These are phyloP conservation scores for Scutellaria galericulata DNA, from an alignment of 257 asterid species.

Conservation along the genomic window DNA sequence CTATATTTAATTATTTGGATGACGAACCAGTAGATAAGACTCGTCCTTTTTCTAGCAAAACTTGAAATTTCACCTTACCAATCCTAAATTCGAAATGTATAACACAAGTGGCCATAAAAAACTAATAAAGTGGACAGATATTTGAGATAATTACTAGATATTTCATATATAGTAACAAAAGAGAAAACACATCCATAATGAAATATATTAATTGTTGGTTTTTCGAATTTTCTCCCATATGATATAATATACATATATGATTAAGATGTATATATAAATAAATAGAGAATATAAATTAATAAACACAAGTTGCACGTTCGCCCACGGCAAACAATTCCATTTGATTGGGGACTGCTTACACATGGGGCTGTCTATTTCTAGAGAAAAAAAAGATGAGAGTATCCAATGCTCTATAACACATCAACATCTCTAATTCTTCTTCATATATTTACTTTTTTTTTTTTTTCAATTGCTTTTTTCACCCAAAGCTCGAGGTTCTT, in stretches of 20 bases:
- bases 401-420: conserved; percentile 61
- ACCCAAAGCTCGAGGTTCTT: conserved; percentile 15
- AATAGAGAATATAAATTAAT: conserved; percentile 10
- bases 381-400: conserved; percentile 30
- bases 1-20: too few species aligned
- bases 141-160: background rate
- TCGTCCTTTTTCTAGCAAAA: too few species aligned
- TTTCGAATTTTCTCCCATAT: background rate
- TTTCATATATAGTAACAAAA: background rate
- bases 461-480: background rate
- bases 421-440: conserved; percentile 18
- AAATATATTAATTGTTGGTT: conserved; percentile 13
- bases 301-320: conserved; percentile 55
- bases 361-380: conserved; percentile 63
- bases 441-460: background rate
- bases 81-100: too few species aligned
- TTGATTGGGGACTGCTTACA: conserved; percentile 57
- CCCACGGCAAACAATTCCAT: conserved; percentile 61
- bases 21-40: too few species aligned
- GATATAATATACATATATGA: too few species aligned
- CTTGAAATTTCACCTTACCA: too few species aligned
- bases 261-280: too few species aligned
- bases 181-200: conserved; percentile 9
- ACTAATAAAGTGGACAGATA: conserved; percentile 25
- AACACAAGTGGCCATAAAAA: conserved; percentile 28